Evolutionary conservation across 345 rosid genomes (phyloP).

Genomic region (Nephelium lappaceum): DNA sequence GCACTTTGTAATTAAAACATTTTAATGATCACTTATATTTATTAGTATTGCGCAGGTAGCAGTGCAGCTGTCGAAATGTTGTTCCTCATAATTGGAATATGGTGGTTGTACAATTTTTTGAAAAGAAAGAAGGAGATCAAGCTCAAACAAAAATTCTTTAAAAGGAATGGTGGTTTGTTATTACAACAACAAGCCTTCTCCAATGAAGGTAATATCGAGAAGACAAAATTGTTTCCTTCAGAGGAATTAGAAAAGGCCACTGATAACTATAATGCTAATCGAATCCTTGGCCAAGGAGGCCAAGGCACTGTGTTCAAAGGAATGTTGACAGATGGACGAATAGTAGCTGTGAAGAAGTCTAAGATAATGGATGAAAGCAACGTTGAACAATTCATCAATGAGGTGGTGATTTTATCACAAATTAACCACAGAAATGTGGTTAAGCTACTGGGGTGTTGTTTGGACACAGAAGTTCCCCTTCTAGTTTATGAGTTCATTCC

Average conservation of each 20-base stretch:
- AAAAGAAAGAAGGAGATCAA: not conserved
- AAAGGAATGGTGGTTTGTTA: constrained; percentile 4
- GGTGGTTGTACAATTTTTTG: not conserved
- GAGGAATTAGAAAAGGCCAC: not conserved
- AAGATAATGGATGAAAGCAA: too few species aligned
- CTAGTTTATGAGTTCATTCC: too few species aligned
- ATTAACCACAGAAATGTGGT: too few species aligned
- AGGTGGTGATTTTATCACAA: too few species aligned
- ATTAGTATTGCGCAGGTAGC: too few species aligned
- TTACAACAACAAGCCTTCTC: not conserved
- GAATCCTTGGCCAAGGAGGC: constrained; percentile 14
- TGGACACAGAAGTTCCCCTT: too few species aligned
- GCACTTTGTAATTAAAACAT: too few species aligned
- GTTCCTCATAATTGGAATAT: too few species aligned
- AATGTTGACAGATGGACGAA: constrained; percentile 6
- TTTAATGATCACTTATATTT: too few species aligned
- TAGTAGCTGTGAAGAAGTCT: not conserved
- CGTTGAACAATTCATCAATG: too few species aligned
- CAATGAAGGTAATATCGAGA: not conserved
- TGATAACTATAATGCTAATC: not conserved
- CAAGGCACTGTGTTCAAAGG: constrained; percentile 8
- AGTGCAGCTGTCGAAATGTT: too few species aligned
- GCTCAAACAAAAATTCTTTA: not conserved
- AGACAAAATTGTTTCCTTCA: not conserved
- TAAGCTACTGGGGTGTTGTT: too few species aligned